Conservation (phyloP, 306 rosid genomes). For the Glycyrrhiza uralensis region DNA sequence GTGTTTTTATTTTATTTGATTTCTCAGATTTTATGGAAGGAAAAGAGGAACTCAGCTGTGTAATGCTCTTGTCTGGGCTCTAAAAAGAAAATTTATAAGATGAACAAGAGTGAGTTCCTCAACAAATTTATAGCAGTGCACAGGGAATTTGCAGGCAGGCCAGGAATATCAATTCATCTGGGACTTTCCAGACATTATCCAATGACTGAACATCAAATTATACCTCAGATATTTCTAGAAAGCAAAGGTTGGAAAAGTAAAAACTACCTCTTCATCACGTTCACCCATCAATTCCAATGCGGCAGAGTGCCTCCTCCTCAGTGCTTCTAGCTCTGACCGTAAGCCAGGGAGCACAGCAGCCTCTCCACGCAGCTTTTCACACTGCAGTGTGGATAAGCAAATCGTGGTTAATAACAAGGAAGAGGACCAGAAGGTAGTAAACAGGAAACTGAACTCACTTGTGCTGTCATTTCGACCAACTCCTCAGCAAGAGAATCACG, state of each 20-base stretch:
- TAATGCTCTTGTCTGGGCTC: not conserved
- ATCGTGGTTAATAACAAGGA: conserved; percentile 19
- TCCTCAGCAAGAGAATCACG: conserved; percentile 99
- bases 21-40: conserved; percentile 24
- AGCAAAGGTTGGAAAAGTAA: conserved; percentile 7
- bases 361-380: conserved; percentile 88
- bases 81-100: not conserved
- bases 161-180: too few species aligned
- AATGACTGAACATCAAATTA: not conserved
- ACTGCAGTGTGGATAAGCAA: conserved; percentile 45
- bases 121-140: not conserved
- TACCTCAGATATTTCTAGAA: not conserved
- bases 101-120: conserved; percentile 4
- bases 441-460: conserved; percentile 44
- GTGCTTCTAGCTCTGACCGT: conserved; percentile 86
- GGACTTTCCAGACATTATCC: not conserved
- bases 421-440: not conserved
- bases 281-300: conserved; percentile 99
- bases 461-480: conserved; percentile 91
- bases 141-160: not conserved
- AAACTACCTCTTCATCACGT: conserved; percentile 93
- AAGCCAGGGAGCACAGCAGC: conserved; percentile 78
- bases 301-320: conserved; percentile 95
- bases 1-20: conserved; percentile 16
- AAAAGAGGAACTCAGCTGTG: not conserved